Base-by-base conservation (phyloP, 2,329 filamentous ascomycete species). In the Trichophyton benhamiae region DNA sequence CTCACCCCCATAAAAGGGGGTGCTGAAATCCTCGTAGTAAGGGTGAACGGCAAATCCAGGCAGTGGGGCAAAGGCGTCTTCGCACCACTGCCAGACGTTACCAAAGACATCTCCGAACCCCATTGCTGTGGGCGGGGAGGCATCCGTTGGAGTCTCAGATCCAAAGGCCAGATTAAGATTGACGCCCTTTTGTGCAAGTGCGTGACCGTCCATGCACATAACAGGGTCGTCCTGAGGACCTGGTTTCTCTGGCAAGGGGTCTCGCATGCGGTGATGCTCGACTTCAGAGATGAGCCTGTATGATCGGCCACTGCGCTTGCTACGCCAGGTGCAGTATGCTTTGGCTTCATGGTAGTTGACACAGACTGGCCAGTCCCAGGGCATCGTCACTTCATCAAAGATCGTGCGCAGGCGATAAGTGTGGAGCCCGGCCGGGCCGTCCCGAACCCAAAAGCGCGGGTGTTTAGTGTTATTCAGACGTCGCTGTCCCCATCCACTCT, bases 261-360 rank as follows among this genome's bases (percentile, higher is more conserved):
- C 22, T 5, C 49, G 49, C 49, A 53, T 53, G 22, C 49, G 49
- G 25, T 53, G 49, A n/a, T 53, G 49, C 9, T 53, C 49, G 27
- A 53, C 49, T n/a, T 53, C 49, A 5, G 49, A 30, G 25, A 53
- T 53, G 49, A 53, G 49, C 13, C 49, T 27, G 27, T 53, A 53
- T 7, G 49, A 53, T 11, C 22, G 49, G 7, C 49, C 49, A n/a
- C 49, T 53, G 11, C 49, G 49, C 22, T 53, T 53, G 49, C 49
- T 53, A 30, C 49, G 49, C 49, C 49, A 53, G 49, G 49, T 33
- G 22, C 49, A 53, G 49, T 53, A 53, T 17, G 49, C 49, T n/a
- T 53, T 53, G 22, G 49, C 49, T 25, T 53, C 49, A n/a, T 53
- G 49, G 49, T 53, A 53, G 27, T 53, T 53, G 13, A 53, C 49